Base-by-base conservation (phyloP, 1,284 basidiomycete species). In the Afroboletus lepidellus region DNA sequence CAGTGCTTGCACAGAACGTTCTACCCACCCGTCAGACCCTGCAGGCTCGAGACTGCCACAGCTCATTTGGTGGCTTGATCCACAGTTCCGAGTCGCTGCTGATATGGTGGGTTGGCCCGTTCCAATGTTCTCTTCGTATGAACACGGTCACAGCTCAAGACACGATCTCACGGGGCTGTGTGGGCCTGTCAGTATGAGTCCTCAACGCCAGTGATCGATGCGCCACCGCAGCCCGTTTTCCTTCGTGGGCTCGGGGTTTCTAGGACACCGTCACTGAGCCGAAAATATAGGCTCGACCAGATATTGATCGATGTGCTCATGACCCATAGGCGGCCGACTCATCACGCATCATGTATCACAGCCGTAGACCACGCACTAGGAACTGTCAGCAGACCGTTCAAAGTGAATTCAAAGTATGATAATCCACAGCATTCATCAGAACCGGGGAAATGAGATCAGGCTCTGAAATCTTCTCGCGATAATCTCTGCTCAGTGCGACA, bases 11-110 rank as follows among this genome's bases (percentile, higher is more conserved):
- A 34, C 15, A 45, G 53, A 6, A 23, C 11, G n/a, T 33, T 34
- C 25, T 11, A 21, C 27, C 29, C 16, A 6, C 21, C 15, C 5
- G 30, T 12, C 46, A 9, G 29, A 23, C 27, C 36, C 44, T 44
- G 29, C 25, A 32, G 3, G 18, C 39, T 23, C 51, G 33, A 46
- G 63, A n/a, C 41, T 41, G 45, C 51, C 51, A 54, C 55, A 48
- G 41, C 45, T 69, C 53, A 68, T 66, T 68, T 62, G 23, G 62
- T 58, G 66, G 64, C 64, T 65, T 64, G 62, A 64, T 67, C 55
- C 12, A 15, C 33, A 41, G 52, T 57, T 9, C 29, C n/a, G 46
- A 52, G 57, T 41, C 46, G 38, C 43, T 38, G 11, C 51, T 51
- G 55, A 55, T 41, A 29, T 37, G 38, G 41, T 37, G 38, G 33